Conservation (phyloP, 2,329 filamentous ascomycete genomes). For the Cordyceps farinosa region DNA sequence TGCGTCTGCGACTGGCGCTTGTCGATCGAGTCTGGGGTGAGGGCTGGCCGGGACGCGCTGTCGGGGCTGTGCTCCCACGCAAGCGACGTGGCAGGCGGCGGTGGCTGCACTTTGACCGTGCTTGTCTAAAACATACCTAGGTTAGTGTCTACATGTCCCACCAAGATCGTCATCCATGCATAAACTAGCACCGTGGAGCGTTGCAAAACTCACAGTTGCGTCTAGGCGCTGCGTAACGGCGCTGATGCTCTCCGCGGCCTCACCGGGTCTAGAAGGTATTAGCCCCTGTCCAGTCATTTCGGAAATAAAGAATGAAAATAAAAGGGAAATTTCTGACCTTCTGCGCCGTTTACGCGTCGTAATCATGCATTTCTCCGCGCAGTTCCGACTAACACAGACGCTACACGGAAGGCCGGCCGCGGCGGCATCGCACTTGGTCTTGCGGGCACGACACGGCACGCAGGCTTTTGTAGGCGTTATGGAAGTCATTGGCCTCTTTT, state of each 20-base stretch:
- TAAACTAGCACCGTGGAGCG: neutral
- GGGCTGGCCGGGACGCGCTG: neutral
- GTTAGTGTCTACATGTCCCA: neutral
- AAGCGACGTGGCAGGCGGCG: neutral
- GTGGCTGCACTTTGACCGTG: neutral
- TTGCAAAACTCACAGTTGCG: neutral
- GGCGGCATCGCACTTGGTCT: constrained; percentile 13
- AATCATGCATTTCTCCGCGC: neutral
- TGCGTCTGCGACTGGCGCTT: neutral
- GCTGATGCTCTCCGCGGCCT: neutral
- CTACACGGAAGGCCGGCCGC: constrained; percentile 9
- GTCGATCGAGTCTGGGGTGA: neutral
- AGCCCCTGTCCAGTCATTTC: too few species aligned
- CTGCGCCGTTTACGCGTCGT: neutral
- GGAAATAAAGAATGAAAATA: too few species aligned
- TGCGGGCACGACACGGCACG: constrained; percentile 9
- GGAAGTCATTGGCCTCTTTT: neutral
- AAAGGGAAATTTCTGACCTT: neutral
- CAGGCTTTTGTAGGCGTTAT: constrained; percentile 5
- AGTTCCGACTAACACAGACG: constrained; percentile 10
- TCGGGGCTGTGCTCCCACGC: neutral
- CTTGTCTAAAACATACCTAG: neutral
- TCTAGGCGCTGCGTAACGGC: neutral
- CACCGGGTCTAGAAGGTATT: neutral
- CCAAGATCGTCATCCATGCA: neutral